Base-by-base conservation (phyloP, 345 rosid genomes). In the Sapria himalayana region DNA sequence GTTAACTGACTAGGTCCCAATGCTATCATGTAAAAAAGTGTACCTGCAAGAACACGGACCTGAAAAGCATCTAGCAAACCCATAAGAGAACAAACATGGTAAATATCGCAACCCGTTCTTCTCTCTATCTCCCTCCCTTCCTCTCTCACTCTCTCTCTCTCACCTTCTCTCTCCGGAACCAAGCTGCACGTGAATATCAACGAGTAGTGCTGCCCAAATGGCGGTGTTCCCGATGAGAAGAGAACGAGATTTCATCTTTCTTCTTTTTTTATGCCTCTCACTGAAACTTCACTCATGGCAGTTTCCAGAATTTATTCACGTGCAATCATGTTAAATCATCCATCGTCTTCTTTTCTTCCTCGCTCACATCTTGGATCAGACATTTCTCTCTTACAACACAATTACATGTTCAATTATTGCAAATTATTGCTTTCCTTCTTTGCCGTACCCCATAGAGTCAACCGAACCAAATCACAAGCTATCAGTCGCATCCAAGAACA, bases 121-220 rank as follows among this genome's bases (percentile, higher is more conserved):
- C n/a, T n/a, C n/a, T n/a, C n/a, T n/a, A n/a, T n/a, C n/a, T n/a
- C n/a, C n/a, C n/a, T n/a, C n/a, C n/a, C n/a, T n/a, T 48, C 43
- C 41, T 35, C 6, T 9, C 55, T 41, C 41, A 51, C 55, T 33
- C 48, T 34, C 22, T 33, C 17, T 37, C n/a, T n/a, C n/a, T 25
- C 25, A 19, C 34, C 38, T 52, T 27, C 45, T 22, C 50, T 48
- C 60, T 54, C 49, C 52, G 55, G 64, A 56, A 51, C 64, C 49
- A 51, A 60, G 60, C 67, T 64, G 63, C 81, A 76, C 73, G 86
- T 76, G 81, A 76, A 70, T 55, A 44, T 48, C 47, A n/a, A 55
- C 49, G 46, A 19, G 39, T 22, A 19, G 37, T 42, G 10, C 49
- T 50, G 47, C 45, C 43, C 58, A 53, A 60, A 12, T 37, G 70